Evolutionary conservation across 768 basidiomycete genomes (phyloP), one percentile per base, ranked within the genome.

Genomic region (Boletus tomentosulus): DNA sequence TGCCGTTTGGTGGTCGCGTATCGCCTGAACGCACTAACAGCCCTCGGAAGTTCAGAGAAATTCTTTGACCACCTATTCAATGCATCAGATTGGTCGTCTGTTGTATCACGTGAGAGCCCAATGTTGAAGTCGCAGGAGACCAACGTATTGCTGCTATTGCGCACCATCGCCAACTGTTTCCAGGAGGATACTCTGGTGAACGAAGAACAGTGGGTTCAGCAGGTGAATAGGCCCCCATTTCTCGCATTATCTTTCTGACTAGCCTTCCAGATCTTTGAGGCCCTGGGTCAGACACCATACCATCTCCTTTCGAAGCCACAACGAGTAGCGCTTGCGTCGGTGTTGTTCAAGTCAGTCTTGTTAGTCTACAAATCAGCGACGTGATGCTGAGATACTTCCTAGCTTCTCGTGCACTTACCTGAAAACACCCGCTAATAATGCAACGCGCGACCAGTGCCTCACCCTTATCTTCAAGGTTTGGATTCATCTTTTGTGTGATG

Each of bases 261-360:
- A 15, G 52, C 47, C 55, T 41, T 55, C 48, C 62, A 91, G 85
- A 75, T 90, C 35, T 72, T 91, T 24, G 76, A 76, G 46, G 71
- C 73, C 28, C 61, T 92, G 48, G 62, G 67, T 27, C 73, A 79
- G 41, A 78, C 73, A 6, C 76, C 81, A 1, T 85, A 84, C 53
- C 66, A 73, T 19, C 70, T 74, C 4, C 71, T 91, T 61, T 81
- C 78, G 37, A 94, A 90, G 69, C 73, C 76, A 4, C 87, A 87
- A 46, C 81, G 89, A 30, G 76, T 92, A 4, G 88, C 92, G 0
- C 64, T 94, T 45, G 85, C 89, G 4, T 95, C 94, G 0, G 72
- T 94, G 34, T 70, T 90, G 31, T 85, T 98, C 73, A 98, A 98
- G 96, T 98, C 60, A 62, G 88, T 77, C 16, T 31, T 16, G 12